phyloP scores from a whole-genome alignment of 805 yeast species.

The Starmera caribaea region DNA sequence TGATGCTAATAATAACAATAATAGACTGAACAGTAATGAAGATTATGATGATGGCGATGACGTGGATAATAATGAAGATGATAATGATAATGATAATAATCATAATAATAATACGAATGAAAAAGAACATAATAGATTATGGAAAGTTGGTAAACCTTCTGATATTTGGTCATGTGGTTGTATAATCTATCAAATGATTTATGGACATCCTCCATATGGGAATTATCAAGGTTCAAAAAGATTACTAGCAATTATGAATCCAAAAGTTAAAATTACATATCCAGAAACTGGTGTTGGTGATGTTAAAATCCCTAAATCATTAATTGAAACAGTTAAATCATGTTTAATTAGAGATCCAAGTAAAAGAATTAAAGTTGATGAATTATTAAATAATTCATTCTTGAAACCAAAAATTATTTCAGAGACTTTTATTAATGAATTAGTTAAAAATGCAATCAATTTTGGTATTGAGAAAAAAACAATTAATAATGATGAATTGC shows the following conservation, averaged over 20 bases:
- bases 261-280: slow-evolving; percentile 60
- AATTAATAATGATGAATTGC: slow-evolving; percentile 34
- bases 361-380: slow-evolving; percentile 53
- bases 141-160: slow-evolving; percentile 89
- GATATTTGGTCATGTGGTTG: slow-evolving; percentile 99
- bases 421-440: slow-evolving; percentile 52
- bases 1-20: slow-evolving; percentile 34
- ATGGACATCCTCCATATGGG: slow-evolving; percentile 89
- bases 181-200: slow-evolving; percentile 89
- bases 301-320: slow-evolving; percentile 54
- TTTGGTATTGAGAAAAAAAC: slow-evolving; percentile 49
- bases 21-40: slow-evolving; percentile 9
- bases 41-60: no score
- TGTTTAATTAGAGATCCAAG: slow-evolving; percentile 68
- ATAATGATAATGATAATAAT: no score
- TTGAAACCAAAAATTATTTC: slow-evolving; percentile 69
- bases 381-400: slow-evolving; percentile 55
- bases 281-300: slow-evolving; percentile 56
- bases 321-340: slow-evolving; percentile 58
- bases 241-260: slow-evolving; percentile 77
- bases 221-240: slow-evolving; percentile 67
- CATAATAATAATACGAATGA: no score
- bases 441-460: slow-evolving; percentile 68
- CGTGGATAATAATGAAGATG: no score
- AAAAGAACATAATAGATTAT: slow-evolving; percentile 19